Conservation (phyloP, 2,329 filamentous ascomycete genomes). For the Blumeria hordei region DNA sequence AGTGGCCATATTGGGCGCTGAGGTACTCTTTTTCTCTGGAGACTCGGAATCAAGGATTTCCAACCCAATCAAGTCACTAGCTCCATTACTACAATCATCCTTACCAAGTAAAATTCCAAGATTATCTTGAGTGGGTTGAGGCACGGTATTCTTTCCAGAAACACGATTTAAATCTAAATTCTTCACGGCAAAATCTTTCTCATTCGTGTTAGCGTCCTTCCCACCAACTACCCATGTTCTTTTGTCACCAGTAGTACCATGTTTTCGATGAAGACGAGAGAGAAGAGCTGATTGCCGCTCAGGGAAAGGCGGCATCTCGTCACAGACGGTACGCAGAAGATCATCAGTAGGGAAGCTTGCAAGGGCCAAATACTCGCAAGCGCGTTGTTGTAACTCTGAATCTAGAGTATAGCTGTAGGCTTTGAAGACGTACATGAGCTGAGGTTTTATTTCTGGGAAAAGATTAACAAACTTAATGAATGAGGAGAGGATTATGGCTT, state of each 20-base stretch:
- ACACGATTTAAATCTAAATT: slow-evolving; percentile 64
- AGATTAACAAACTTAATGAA: slow-evolving; percentile 97
- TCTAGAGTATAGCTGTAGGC: slow-evolving; percentile 87
- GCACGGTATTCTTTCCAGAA: slow-evolving; percentile 36
- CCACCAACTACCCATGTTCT: slow-evolving; percentile 95
- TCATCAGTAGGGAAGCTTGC: slow-evolving; percentile 75
- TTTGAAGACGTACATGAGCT: slow-evolving; percentile 72
- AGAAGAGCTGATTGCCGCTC: slow-evolving; percentile 80
- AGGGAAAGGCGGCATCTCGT: slow-evolving; percentile 97
- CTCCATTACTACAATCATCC: slow-evolving; percentile 12
- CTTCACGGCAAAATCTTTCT: slow-evolving; percentile 55
- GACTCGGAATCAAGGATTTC: slow-evolving; percentile 44
- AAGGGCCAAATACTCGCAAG: slow-evolving; percentile 79
- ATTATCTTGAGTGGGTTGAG: slow-evolving; percentile 7
- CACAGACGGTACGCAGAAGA: slow-evolving; percentile 74
- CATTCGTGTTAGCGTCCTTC: slow-evolving; percentile 73
- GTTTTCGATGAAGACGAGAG: slow-evolving; percentile 83
- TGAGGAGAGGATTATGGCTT: slow-evolving; percentile 81
- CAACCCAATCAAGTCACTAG: slow-evolving; percentile 53
- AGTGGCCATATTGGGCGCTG: slow-evolving; percentile 62
- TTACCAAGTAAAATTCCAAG: slow-evolving; percentile 7
- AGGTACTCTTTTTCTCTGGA: slow-evolving; percentile 24
- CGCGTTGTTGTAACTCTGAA: slow-evolving; percentile 83
- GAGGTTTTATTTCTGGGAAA: slow-evolving; percentile 94
- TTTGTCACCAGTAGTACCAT: slow-evolving; percentile 78